Percentiles rank a stretch among this genome's conserved stretches.
Evolutionary conservation across 2,329 filamentous ascomycete genomes (phyloP).

Genomic region (Pochonia chlamydosporia): DNA sequence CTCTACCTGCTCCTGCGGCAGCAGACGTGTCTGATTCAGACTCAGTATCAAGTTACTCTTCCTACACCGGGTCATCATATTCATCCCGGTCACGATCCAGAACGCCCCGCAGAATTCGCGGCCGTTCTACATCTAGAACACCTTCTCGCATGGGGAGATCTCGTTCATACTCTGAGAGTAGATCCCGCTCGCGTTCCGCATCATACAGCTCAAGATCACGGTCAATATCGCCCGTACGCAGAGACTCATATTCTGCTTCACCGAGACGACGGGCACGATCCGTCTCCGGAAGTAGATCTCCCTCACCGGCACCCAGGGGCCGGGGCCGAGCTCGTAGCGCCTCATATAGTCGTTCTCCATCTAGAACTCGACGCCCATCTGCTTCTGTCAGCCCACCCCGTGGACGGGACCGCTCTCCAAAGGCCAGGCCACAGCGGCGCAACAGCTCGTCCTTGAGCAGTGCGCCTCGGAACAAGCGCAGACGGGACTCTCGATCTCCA

Average conservation of each 20-base stretch:
- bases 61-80: slow-evolving; percentile 41
- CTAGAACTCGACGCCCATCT: not conserved
- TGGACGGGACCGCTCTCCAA: not conserved
- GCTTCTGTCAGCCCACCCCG: not conserved
- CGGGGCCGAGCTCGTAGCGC: slow-evolving; percentile 3
- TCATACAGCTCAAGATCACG: slow-evolving; percentile 6
- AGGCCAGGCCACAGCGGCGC: not conserved
- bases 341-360: slow-evolving; percentile 5
- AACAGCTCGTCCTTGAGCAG: slow-evolving; percentile 7
- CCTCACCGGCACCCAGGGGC: not conserved
- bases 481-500: not conserved
- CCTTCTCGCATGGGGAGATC: slow-evolving; percentile 2
- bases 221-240: slow-evolving; percentile 1
- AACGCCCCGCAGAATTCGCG: slow-evolving; percentile 4
- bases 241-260: slow-evolving; percentile 7
- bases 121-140: slow-evolving; percentile 9
- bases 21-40: slow-evolving; percentile 60
- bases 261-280: slow-evolving; percentile 5
- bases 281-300: slow-evolving; percentile 1
- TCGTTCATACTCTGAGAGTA: slow-evolving; percentile 7
- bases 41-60: slow-evolving; percentile 73
- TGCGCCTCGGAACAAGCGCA: slow-evolving; percentile 1
- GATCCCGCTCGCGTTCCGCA: slow-evolving; percentile 6
- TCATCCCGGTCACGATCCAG: slow-evolving; percentile 11
- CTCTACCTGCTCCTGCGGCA: slow-evolving; percentile 60